A percentile compares a stretch with the other conserved stretches of the same genome.
Evolutionary conservation across 257 asterid species (phyloP).

Genomic region (Solanum corneliomulleri): DNA sequence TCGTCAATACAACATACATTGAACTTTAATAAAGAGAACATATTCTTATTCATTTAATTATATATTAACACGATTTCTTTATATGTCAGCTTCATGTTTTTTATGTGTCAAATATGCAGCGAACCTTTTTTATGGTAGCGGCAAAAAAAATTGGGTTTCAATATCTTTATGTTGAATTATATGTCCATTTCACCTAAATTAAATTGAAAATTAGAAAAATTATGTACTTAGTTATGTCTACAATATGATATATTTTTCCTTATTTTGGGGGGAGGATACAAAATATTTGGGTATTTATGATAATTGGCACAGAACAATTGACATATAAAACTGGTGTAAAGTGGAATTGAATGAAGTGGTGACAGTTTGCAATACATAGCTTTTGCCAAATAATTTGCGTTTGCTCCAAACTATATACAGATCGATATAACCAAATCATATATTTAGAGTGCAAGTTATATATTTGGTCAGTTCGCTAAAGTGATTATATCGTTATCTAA

Average conservation of each 20-base stretch:
- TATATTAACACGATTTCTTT: neutral
- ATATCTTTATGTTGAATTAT: neutral
- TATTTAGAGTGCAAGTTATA: neutral
- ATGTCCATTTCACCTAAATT: neutral
- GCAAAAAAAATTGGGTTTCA: neutral
- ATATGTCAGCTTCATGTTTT: neutral
- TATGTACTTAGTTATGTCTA: neutral
- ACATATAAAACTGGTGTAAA: neutral
- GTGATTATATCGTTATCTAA: neutral
- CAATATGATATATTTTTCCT: neutral
- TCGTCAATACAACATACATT: neutral
- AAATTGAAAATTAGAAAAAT: neutral
- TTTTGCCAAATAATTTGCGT: neutral
- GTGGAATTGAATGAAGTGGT: neutral
- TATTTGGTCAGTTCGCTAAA: neutral
- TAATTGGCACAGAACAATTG: neutral
- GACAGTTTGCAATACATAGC: neutral
- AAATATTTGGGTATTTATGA: neutral
- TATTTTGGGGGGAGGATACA: neutral
- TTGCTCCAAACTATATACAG: neutral
- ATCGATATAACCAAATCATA: neutral
- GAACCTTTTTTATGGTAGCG: neutral
- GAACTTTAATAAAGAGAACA: neutral
- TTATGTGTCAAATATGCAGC: rapidly evolving
- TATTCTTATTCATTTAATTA: neutral